Conservation (phyloP, 495 filamentous ascomycete genomes). For the Aspergillus avenaceus region DNA sequence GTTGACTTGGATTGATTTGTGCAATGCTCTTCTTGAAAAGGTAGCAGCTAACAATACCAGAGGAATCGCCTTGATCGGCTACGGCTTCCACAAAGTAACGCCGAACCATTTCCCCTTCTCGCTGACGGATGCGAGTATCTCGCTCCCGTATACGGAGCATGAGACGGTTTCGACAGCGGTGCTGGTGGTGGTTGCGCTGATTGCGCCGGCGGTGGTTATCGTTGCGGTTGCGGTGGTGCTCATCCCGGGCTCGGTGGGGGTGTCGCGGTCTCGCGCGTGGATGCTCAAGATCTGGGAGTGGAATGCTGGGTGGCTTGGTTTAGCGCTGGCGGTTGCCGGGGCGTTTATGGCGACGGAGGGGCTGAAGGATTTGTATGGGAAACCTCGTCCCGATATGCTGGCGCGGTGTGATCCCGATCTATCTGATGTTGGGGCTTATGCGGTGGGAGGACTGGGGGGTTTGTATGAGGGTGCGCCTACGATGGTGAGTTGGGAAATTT, state of each 20-base stretch:
- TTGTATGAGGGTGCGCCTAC: slow-evolving; percentile 38
- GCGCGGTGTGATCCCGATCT: slow-evolving; percentile 57
- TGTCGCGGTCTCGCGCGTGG: slow-evolving; percentile 33
- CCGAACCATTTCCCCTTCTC: slow-evolving; percentile 47
- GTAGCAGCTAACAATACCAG: slow-evolving; percentile 29
- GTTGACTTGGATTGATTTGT: no score
- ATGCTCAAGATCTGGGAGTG: slow-evolving; percentile 57
- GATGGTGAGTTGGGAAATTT: slow-evolving; percentile 52
- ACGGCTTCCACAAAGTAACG: slow-evolving; percentile 31
- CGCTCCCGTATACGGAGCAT: slow-evolving; percentile 48
- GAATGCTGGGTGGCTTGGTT: slow-evolving; percentile 61
- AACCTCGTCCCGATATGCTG: slow-evolving; percentile 62
- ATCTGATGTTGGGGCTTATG: slow-evolving; percentile 31
- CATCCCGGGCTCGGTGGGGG: slow-evolving; percentile 39
- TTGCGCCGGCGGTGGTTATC: slow-evolving; percentile 52
- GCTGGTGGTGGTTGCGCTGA: slow-evolving; percentile 44
- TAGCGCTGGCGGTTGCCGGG: slow-evolving; percentile 51
- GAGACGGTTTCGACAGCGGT: slow-evolving; percentile 53
- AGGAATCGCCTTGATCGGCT: slow-evolving; percentile 43
- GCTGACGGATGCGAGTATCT: slow-evolving; percentile 52
- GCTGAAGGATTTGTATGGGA: slow-evolving; percentile 60
- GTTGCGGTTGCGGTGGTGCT: slow-evolving; percentile 44
- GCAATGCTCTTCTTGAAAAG: no score
- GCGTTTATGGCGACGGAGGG: slow-evolving; percentile 58
- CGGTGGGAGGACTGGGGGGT: slow-evolving; percentile 48